Percentiles rank a stretch among this genome's conserved stretches.
Conservation (phyloP, 2,329 filamentous ascomycete genomes). For the Diaporthe vexans region DNA sequence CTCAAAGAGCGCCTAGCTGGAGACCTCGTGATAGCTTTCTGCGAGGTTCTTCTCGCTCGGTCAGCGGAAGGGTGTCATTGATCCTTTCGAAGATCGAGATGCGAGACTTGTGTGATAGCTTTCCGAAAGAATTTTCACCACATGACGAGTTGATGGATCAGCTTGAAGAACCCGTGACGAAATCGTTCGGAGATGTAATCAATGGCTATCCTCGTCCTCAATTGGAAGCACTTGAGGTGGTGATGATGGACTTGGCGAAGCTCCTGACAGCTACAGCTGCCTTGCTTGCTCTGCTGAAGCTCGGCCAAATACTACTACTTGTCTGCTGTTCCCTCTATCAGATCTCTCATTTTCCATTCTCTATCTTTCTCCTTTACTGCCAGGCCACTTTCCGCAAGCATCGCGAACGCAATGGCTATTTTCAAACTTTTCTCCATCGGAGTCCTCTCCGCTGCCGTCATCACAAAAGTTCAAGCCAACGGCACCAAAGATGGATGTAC, state of each 20-base stretch:
- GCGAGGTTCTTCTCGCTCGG: not conserved
- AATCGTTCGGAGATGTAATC: not conserved
- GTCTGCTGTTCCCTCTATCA: not conserved
- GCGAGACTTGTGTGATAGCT: not conserved
- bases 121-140: constrained; percentile 4
- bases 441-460: constrained; percentile 8
- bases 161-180: constrained; percentile 5
- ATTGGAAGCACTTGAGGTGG: not conserved
- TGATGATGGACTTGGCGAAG: not conserved
- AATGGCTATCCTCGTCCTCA: not conserved
- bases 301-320: constrained; percentile 13
- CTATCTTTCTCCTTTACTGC: not conserved
- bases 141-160: constrained; percentile 8
- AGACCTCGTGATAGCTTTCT: constrained; percentile 13
- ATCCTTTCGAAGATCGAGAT: constrained; percentile 4
- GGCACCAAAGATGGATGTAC: constrained; percentile 20
- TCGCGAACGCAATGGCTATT: constrained; percentile 6
- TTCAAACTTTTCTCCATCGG: constrained; percentile 13
- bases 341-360: not conserved
- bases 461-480: constrained; percentile 11
- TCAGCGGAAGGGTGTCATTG: constrained; percentile 5
- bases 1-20: not conserved
- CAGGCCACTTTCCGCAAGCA: constrained; percentile 2
- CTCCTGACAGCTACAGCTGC: not conserved
- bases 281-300: constrained; percentile 10